These are phyloP conservation scores for Buxus sempervirens DNA, from an alignment of 164 flowering plant species.

Conservation along the genomic window DNA sequence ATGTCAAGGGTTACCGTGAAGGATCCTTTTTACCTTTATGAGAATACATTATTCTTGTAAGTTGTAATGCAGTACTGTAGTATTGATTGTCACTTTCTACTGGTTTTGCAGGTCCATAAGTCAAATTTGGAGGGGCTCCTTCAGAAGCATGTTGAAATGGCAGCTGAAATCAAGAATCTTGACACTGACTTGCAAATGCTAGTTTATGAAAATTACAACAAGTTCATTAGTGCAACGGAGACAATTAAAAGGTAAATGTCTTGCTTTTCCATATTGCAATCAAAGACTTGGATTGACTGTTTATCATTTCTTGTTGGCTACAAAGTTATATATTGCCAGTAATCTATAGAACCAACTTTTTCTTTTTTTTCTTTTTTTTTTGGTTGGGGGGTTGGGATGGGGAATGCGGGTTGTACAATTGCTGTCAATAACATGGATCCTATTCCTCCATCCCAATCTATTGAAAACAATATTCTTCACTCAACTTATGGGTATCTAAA, in stretches of 20 bases:
- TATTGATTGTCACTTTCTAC: not conserved
- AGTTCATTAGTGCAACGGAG: conserved; percentile 97
- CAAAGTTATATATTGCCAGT: too few species aligned
- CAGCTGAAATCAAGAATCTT: conserved; percentile 94
- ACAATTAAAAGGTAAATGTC: conserved; percentile 76
- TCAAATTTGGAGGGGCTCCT: conserved; percentile 87
- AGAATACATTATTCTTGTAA: too few species aligned
- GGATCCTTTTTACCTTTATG: not conserved
- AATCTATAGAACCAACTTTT: too few species aligned
- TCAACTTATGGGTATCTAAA: too few species aligned
- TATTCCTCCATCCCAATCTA: too few species aligned
- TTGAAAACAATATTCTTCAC: too few species aligned
- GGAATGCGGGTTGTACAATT: too few species aligned
- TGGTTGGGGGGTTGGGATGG: too few species aligned
- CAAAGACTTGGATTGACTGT: not conserved
- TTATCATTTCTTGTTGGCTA: not conserved
- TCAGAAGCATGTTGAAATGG: conserved; percentile 95
- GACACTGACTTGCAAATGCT: conserved; percentile 99
- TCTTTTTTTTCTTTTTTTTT: too few species aligned
- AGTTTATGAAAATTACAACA: conserved; percentile 97
- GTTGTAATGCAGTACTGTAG: not conserved
- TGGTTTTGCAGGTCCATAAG: conserved; percentile 58
- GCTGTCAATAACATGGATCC: too few species aligned
- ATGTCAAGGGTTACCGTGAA: not conserved
- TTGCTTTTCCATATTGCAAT: not conserved